Evolutionary conservation across 768 basidiomycete species (phyloP).

Genomic region (Coprinopsis sp.): DNA sequence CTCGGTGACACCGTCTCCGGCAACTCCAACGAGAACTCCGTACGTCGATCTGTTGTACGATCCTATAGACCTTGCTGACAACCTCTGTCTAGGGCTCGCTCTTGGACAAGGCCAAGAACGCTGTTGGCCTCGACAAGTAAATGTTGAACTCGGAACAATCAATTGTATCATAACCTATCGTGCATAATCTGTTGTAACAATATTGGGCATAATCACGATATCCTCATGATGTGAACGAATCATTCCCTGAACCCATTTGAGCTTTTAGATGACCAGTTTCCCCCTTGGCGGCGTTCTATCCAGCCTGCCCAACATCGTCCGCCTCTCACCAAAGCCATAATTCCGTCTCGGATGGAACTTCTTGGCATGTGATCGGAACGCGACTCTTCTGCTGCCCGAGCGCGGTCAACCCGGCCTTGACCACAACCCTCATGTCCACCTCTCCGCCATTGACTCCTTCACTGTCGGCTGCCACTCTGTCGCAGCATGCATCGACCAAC

Average conservation of each 20-base stretch:
- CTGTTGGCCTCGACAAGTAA: slow-evolving; percentile 39
- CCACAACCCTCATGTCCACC: slow-evolving; percentile 8
- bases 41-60: slow-evolving; percentile 14
- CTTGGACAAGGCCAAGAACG: slow-evolving; percentile 48
- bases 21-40: slow-evolving; percentile 45
- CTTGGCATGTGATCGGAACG: slow-evolving; percentile 1
- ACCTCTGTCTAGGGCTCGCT: slow-evolving; percentile 43
- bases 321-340: no score
- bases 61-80: background rate
- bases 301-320: no score
- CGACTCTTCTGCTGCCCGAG: background rate
- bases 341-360: no score
- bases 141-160: no score
- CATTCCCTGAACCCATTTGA: no score
- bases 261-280: background rate
- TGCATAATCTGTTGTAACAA: no score
- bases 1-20: slow-evolving; percentile 42
- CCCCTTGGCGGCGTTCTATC: no score
- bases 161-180: no score
- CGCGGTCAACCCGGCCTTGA: background rate
- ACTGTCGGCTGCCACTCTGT: slow-evolving; percentile 5
- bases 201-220: no score
- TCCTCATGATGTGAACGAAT: no score
- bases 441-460: slow-evolving; percentile 6
- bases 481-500: slow-evolving; percentile 34